phyloP scores from a whole-genome alignment of 2,329 filamentous ascomycete genomes.

The Calonectria leucothoes region DNA sequence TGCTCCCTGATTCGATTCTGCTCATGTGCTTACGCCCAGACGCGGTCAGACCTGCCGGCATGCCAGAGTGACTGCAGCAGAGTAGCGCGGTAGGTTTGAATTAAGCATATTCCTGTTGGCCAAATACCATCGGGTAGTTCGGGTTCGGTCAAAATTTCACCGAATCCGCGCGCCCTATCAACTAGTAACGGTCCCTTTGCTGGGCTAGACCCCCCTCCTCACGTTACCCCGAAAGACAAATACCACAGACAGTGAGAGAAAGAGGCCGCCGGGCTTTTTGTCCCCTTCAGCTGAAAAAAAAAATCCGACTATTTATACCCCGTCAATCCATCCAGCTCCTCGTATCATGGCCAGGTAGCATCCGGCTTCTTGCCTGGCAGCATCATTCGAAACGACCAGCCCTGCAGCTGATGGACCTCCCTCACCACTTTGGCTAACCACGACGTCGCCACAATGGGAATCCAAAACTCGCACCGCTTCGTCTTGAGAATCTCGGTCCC shows the following conservation, averaged over 20 bases:
- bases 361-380: slow-evolving; percentile 43
- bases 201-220: too few species aligned
- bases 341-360: slow-evolving; percentile 27
- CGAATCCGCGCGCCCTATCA: not conserved
- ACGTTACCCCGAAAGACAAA: too few species aligned
- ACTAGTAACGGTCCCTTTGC: not conserved
- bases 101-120: not conserved
- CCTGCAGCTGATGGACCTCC: slow-evolving; percentile 37
- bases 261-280: not conserved
- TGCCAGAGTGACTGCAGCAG: not conserved
- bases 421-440: slow-evolving; percentile 44
- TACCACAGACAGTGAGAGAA: not conserved
- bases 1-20: not conserved
- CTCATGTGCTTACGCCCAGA: not conserved
- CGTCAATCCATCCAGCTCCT: not conserved
- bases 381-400: slow-evolving; percentile 47
- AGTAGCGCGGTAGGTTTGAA: not conserved
- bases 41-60: not conserved
- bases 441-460: slow-evolving; percentile 43
- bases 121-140: not conserved
- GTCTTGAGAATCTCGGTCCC: slow-evolving; percentile 36
- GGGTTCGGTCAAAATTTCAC: not conserved
- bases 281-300: not conserved
- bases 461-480: slow-evolving; percentile 45
- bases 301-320: not conserved